Evolutionary conservation across 805 yeast species (phyloP), one percentile per base, ranked within the genome.

Genomic region (Metahyphopichia silvanorum): DNA sequence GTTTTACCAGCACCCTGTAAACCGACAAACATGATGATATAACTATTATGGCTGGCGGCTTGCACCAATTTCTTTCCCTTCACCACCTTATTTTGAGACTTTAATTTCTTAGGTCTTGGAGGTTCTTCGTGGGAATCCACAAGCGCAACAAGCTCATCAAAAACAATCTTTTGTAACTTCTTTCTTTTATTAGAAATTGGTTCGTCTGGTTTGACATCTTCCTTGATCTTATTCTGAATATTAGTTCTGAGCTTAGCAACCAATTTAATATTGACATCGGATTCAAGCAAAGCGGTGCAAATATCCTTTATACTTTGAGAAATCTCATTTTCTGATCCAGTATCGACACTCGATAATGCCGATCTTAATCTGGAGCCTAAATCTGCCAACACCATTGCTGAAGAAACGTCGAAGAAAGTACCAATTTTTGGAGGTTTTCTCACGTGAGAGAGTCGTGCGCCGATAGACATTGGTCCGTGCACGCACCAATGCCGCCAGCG

Each of bases 1-100:
- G 98, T 93, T 58, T 93, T 93, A 74, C 98, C 98, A 9, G 98
- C 93, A 67, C 98, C 98, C 60, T 93, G 98, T 39, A 93, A 69
- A 55, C 98, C 98, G 38, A 93, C 98, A 72, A 93, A 85, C 98
- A 93, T 93, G 43, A 93, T 83, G 20, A 91, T 85, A 52, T 83
- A 68, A 21, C 63, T 49, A 14, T 49, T 47, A 14, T 29, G 40
- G 21, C 36, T 46, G 13, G 19, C 9, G 16, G 16, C 8, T n/a
- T n/a, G 39, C 38, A 32, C 40, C 46, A 4, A 51, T 39, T 48
- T 55, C 34, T 57, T 58, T 13, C 66, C 66, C 27, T 52, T 52
- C 16, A 42, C 45, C 5, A 48, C 33, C 33, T 53, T 51, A 22
- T 46, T 42, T 12, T 29, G 40, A 25, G 25, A 29, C 25, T 32